Conservation (phyloP, 1,284 basidiomycete species). For the Athelia psychrophila region DNA sequence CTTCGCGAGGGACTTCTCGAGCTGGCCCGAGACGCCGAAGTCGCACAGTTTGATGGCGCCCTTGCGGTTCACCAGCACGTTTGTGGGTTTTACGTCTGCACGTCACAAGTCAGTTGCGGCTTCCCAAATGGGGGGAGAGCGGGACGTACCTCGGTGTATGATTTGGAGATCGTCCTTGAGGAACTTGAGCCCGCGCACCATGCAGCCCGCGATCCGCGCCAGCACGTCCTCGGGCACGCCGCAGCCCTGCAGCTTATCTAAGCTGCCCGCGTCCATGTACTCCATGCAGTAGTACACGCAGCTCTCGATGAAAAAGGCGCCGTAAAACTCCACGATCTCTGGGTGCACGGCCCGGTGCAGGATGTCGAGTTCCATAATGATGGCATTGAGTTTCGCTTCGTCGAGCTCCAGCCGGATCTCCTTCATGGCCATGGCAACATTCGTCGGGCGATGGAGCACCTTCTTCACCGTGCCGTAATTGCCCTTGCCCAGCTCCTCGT, state of each 20-base stretch:
- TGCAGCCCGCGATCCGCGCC: slow-evolving; percentile 77
- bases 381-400: slow-evolving; percentile 90
- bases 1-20: slow-evolving; percentile 95
- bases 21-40: slow-evolving; percentile 96
- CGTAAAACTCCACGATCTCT: slow-evolving; percentile 97
- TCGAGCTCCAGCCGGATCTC: slow-evolving; percentile 99
- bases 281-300: slow-evolving; percentile 99
- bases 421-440: slow-evolving; percentile 99
- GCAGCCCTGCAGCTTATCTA: slow-evolving; percentile 74
- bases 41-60: slow-evolving; percentile 96
- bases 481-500: slow-evolving; percentile 92
- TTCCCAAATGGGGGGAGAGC: neutral
- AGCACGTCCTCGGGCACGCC: slow-evolving; percentile 85
- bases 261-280: slow-evolving; percentile 95
- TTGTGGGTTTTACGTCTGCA: slow-evolving; percentile 94
- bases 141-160: slow-evolving; percentile 82
- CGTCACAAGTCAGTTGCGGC: neutral
- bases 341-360: slow-evolving; percentile 90
- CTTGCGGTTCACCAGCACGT: slow-evolving; percentile 87
- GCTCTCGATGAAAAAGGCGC: slow-evolving; percentile 97
- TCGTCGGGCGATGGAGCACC: slow-evolving; percentile 91
- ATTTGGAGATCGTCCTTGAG: slow-evolving; percentile 96
- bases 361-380: slow-evolving; percentile 98
- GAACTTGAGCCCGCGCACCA: slow-evolving; percentile 93
- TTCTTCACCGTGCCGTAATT: slow-evolving; percentile 98